Conservation (phyloP, 345 rosid genomes). For the Atalantia buxifolia region DNA sequence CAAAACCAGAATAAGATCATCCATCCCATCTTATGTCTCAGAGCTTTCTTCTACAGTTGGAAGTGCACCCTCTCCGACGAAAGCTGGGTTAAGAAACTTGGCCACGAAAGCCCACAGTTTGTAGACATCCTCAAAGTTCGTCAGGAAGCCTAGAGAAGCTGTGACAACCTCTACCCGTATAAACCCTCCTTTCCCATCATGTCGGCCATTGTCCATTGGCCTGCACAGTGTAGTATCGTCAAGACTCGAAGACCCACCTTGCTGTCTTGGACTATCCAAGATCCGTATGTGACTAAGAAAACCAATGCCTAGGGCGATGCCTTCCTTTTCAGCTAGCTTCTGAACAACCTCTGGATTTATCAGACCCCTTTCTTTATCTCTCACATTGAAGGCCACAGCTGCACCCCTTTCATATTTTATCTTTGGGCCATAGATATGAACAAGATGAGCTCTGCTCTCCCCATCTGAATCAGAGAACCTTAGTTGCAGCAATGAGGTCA, state of each 20-base stretch:
- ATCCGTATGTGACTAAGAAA: constrained; percentile 84
- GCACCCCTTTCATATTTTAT: constrained; percentile 97
- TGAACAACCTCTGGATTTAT: constrained; percentile 91
- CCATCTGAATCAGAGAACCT: constrained; percentile 62
- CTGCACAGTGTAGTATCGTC: constrained; percentile 64
- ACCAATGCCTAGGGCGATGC: constrained; percentile 86
- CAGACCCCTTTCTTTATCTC: constrained; percentile 64
- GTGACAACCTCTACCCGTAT: constrained; percentile 87
- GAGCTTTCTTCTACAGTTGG: constrained; percentile 75
- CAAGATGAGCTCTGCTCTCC: constrained; percentile 56
- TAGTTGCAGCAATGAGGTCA: constrained; percentile 85
- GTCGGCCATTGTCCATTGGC: constrained; percentile 68
- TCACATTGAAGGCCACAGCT: constrained; percentile 86
- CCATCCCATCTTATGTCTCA: constrained; percentile 37
- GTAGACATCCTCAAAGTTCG: constrained; percentile 95
- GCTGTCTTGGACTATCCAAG: constrained; percentile 51
- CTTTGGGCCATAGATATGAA: constrained; percentile 95
- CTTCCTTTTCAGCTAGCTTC: constrained; percentile 90
- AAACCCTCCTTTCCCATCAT: constrained; percentile 56
- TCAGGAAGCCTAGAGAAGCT: constrained; percentile 90
- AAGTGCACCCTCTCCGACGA: constrained; percentile 63
- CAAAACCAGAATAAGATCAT: constrained; percentile 17
- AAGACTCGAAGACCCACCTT: constrained; percentile 37
- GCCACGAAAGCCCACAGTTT: constrained; percentile 88
- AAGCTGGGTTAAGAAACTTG: constrained; percentile 77